Conservation (phyloP, 345 rosid species). For the Streptanthus diversifolius region DNA sequence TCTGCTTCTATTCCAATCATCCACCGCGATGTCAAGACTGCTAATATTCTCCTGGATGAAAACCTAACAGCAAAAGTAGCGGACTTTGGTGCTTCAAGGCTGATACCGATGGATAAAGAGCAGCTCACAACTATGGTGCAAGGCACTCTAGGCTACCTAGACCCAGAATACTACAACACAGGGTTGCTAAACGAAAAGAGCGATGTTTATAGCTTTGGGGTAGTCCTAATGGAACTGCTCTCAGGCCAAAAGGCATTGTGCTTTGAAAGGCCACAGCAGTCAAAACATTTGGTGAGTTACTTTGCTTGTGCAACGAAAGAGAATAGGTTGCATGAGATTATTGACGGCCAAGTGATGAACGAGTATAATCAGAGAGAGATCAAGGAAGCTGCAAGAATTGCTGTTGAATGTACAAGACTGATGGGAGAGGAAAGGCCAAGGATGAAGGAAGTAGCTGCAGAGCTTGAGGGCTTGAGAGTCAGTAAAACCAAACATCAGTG, state of each 20-base stretch:
- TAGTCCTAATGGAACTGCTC: slow-evolving; percentile 37
- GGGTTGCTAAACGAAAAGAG: slow-evolving; percentile 31
- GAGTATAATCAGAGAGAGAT: slow-evolving; percentile 11
- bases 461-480: slow-evolving; percentile 20
- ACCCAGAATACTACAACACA: slow-evolving; percentile 37
- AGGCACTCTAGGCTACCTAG: slow-evolving; percentile 41
- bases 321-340: background rate
- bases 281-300: slow-evolving; percentile 26
- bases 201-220: slow-evolving; percentile 49
- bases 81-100: background rate
- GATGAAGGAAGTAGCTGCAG: slow-evolving; percentile 41
- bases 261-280: slow-evolving; percentile 1
- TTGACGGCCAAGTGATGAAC: background rate
- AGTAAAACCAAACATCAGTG: slow-evolving; percentile 4
- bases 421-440: slow-evolving; percentile 11
- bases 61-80: slow-evolving; percentile 3
- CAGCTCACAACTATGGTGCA: slow-evolving; percentile 39
- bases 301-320: slow-evolving; percentile 23
- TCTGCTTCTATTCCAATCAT: slow-evolving; percentile 36
- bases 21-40: slow-evolving; percentile 43
- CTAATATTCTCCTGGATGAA: slow-evolving; percentile 41
- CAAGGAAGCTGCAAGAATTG: slow-evolving; percentile 10
- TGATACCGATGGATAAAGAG: slow-evolving; percentile 8
- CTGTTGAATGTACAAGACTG: slow-evolving; percentile 22
- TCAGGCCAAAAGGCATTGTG: slow-evolving; percentile 27